Evolutionary conservation across 805 yeast genomes (phyloP).

Genomic region (Clavispora asparagi): DNA sequence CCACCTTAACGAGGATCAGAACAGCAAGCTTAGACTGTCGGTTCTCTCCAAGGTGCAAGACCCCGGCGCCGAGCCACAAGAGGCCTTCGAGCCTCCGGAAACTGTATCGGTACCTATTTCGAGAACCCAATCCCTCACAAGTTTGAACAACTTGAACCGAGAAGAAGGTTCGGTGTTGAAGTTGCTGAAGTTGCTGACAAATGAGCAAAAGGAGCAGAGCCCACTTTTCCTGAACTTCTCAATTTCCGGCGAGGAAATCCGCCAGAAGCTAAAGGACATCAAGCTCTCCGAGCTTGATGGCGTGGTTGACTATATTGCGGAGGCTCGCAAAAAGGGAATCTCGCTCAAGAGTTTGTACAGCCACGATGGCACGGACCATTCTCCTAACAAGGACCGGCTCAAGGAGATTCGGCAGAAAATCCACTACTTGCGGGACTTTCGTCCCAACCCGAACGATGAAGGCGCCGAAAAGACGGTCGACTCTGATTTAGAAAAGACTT

Average conservation of each 20-base stretch:
- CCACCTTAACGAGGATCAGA: constrained; percentile 22
- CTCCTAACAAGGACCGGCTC: background rate
- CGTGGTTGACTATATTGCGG: constrained; percentile 26
- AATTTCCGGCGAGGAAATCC: constrained; percentile 35
- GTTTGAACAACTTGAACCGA: constrained; percentile 29
- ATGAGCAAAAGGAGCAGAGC: constrained; percentile 3
- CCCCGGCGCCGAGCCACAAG: background rate
- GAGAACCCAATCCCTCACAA: constrained; percentile 18
- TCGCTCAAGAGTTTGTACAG: constrained; percentile 18
- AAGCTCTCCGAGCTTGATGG: constrained; percentile 31
- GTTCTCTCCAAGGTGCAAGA: constrained; percentile 1
- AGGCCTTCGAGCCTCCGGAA: constrained; percentile 5
- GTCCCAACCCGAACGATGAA: background rate
- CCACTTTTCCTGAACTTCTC: constrained; percentile 9
- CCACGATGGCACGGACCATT: background rate
- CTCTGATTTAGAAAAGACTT: background rate
- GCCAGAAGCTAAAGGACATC: constrained; percentile 25
- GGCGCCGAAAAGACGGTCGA: background rate
- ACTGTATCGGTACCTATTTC: constrained; percentile 10
- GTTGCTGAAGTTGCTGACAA: constrained; percentile 25
- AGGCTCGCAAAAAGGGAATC: constrained; percentile 29
- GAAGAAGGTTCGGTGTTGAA: constrained; percentile 41
- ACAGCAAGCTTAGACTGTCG: constrained; percentile 7
- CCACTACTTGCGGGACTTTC: constrained; percentile 1
- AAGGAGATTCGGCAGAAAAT: constrained; percentile 7